Evolutionary conservation across 1,139 yeast species (phyloP).

Genomic region (Chernovozyma sophiae-reginae): DNA sequence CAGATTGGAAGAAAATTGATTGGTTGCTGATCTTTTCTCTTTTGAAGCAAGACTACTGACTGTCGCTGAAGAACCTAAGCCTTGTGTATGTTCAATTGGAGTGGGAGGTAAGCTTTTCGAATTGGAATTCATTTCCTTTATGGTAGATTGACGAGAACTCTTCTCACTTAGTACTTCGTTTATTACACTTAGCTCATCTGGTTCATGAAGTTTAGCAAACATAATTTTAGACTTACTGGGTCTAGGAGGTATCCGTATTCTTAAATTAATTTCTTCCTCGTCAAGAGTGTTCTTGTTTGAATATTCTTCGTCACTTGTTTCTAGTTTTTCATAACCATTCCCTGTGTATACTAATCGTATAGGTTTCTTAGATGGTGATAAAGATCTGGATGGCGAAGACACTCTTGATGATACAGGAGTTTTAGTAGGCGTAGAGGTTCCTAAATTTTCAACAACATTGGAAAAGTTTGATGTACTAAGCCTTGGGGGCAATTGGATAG

Average conservation of each 20-base stretch:
- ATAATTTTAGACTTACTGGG: slow-evolving; percentile 4
- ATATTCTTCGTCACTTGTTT: slow-evolving; percentile 11
- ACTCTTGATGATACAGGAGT: slow-evolving; percentile 7
- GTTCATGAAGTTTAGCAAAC: slow-evolving; percentile 6
- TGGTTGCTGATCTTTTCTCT: not conserved
- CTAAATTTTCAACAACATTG: slow-evolving; percentile 5
- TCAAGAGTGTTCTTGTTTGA: not conserved
- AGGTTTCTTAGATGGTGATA: slow-evolving; percentile 11
- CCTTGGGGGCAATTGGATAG: slow-evolving; percentile 41
- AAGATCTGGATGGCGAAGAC: slow-evolving; percentile 11
- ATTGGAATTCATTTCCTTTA: slow-evolving; percentile 4
- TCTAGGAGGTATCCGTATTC: slow-evolving; percentile 4
- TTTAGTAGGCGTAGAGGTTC: slow-evolving; percentile 14
- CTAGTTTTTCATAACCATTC: slow-evolving; percentile 33
- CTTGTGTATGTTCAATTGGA: slow-evolving; percentile 2
- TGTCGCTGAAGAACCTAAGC: slow-evolving; percentile 4
- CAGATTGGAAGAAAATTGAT: not conserved
- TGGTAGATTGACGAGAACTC: slow-evolving; percentile 30
- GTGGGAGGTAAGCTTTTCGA: slow-evolving; percentile 1
- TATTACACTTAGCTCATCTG: slow-evolving; percentile 41
- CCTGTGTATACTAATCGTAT: slow-evolving; percentile 36
- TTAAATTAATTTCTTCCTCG: slow-evolving; percentile 2
- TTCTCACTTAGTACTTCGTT: slow-evolving; percentile 35
- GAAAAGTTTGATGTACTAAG: slow-evolving; percentile 26
- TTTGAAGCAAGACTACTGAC: not conserved